phyloP scores from a whole-genome alignment of 768 basidiomycete species.

The Sistotremastrum niveocremeum region DNA sequence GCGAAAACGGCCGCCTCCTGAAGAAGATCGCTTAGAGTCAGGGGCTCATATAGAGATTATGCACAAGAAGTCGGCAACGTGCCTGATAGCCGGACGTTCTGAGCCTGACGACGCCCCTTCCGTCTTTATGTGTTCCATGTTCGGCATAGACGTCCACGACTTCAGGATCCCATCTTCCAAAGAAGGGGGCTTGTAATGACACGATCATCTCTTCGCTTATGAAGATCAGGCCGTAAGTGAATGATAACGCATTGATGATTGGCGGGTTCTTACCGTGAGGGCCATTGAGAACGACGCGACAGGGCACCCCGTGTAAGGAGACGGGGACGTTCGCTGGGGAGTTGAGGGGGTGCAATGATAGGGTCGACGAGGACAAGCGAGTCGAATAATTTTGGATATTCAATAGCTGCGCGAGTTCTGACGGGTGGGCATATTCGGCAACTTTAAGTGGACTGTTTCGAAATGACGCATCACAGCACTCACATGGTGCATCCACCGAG shows the following conservation, averaged over 20 bases:
- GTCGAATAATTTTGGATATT: conserved; percentile 52
- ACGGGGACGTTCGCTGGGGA: neutral
- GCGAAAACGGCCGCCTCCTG: conserved; percentile 49
- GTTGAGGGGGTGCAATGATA: conserved; percentile 30
- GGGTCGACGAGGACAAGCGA: conserved; percentile 71
- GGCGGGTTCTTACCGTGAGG: conserved; percentile 32
- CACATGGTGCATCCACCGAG: conserved; percentile 71
- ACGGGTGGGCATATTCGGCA: neutral
- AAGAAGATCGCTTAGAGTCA: neutral
- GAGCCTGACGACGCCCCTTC: conserved; percentile 32
- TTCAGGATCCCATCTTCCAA: conserved; percentile 52
- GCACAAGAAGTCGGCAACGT: neutral
- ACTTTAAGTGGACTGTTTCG: too few species aligned
- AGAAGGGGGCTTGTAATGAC: conserved; percentile 49
- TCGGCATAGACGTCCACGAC: conserved; percentile 49
- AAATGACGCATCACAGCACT: conserved; percentile 16
- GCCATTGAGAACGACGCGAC: conserved; percentile 48
- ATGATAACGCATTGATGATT: neutral
- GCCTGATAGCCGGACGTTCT: conserved; percentile 51
- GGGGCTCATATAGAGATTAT: neutral
- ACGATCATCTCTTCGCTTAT: conserved; percentile 47
- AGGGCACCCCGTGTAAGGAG: conserved; percentile 31
- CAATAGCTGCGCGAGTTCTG: conserved; percentile 53
- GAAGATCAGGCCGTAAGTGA: neutral
- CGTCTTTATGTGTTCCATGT: conserved; percentile 32